phyloP scores from a whole-genome alignment of 1,284 basidiomycete genomes.

The Tilletia horrida region DNA sequence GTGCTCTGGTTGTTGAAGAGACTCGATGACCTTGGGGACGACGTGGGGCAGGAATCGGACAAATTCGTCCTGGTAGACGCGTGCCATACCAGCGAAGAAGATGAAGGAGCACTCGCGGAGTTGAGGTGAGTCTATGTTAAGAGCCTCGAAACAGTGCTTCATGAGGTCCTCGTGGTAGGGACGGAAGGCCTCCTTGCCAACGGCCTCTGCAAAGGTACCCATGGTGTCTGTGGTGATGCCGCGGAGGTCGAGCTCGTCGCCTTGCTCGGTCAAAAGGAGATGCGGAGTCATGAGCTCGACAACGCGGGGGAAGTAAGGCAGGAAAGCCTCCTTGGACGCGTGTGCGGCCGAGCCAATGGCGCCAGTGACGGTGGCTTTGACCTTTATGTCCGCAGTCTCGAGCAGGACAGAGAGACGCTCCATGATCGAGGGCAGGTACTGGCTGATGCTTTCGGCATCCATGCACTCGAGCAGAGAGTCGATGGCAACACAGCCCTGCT shows the following conservation, averaged over 20 bases:
- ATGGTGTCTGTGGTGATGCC: conserved; percentile 98
- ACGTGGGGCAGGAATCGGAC: conserved; percentile 80
- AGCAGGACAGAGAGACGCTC: conserved; percentile 84
- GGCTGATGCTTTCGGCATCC: conserved; percentile 73
- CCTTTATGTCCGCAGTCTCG: conserved; percentile 75
- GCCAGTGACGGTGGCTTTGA: conserved; percentile 94
- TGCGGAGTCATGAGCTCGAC: conserved; percentile 81
- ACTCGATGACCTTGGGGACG: conserved; percentile 78
- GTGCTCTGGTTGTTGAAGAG: conserved; percentile 71
- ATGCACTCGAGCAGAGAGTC: conserved; percentile 95
- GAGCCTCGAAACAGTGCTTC: conserved; percentile 87
- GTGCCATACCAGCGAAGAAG: conserved; percentile 96
- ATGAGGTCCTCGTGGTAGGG: conserved; percentile 95
- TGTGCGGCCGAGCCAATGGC: conserved; percentile 98
- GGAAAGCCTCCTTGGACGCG: conserved; percentile 87
- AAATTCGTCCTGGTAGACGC: conserved; percentile 93
- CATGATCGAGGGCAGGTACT: conserved; percentile 93
- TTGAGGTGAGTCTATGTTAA: conserved; percentile 77
- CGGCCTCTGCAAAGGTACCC: conserved; percentile 95
- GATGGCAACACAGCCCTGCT: conserved; percentile 88
- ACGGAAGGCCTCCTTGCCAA: conserved; percentile 88
- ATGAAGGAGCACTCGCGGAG: conserved; percentile 95
- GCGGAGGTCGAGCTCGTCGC: conserved; percentile 82
- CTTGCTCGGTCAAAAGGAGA: conserved; percentile 74
- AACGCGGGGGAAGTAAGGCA: conserved; percentile 90